Conservation (phyloP, 768 basidiomycete species). For the Pholiota molesta region DNA sequence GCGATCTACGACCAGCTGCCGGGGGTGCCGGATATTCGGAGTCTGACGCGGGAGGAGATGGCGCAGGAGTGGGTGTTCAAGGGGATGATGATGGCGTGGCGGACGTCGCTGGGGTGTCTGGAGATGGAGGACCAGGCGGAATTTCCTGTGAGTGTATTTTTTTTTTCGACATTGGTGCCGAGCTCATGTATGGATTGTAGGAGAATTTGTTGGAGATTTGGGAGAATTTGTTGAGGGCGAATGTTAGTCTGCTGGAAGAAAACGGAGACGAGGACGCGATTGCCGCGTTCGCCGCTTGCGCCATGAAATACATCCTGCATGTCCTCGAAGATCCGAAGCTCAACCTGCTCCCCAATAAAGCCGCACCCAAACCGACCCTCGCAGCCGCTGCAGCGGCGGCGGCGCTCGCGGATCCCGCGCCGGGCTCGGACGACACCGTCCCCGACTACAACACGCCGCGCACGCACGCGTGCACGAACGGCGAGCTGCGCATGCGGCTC, state of each 20-base stretch:
- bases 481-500: conserved; percentile 59
- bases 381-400: background rate
- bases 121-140: conserved; percentile 46
- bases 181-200: conserved; percentile 26
- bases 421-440: conserved; percentile 21
- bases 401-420: conserved; percentile 8
- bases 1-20: conserved; percentile 58
- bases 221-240: conserved; percentile 56
- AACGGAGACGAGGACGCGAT: conserved; percentile 41
- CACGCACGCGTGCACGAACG: conserved; percentile 36
- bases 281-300: conserved; percentile 41
- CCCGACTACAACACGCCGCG: conserved; percentile 11
- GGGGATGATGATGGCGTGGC: conserved; percentile 58
- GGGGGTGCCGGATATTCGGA: conserved; percentile 53
- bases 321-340: conserved; percentile 51
- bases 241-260: conserved; percentile 50
- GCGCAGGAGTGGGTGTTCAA: conserved; percentile 53
- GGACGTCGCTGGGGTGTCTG: conserved; percentile 43
- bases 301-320: conserved; percentile 47
- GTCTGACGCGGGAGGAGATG: conserved; percentile 62
- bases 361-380: background rate
- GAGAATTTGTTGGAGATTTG: conserved; percentile 55
- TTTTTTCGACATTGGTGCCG: background rate
- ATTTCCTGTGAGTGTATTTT: conserved; percentile 51
- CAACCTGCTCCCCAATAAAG: conserved; percentile 38